Evolutionary conservation across 176 grass and related monocot species (phyloP), one percentile per base, ranked within the genome.

Genomic region (Carex littledalei): DNA sequence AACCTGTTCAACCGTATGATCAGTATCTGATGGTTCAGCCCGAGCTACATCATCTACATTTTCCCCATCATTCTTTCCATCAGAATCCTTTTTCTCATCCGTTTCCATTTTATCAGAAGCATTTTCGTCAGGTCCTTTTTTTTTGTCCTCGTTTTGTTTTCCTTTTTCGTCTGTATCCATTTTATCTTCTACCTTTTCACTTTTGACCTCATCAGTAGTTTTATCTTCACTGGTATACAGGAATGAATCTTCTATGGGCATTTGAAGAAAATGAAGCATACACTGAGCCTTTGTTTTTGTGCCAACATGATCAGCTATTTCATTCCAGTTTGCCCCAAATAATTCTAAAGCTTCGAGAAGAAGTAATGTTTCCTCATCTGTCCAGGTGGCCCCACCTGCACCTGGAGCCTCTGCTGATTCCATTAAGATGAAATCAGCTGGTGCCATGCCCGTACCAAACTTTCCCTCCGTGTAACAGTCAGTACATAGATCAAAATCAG

Each of bases 291-390:
- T 99, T 76, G 91, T 94, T 94, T 99, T 99, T 52, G 97, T 99
- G 85, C 93, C 97, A 78, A 99, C 97, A 87, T 99, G 97, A 82
- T 99, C 97, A 9, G 97, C 93, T 85, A 99, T 99, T 86, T 99
- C 97, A 70, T 90, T 91, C 96, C 97, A 99, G 82, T 99, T 99
- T 63, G 89, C 97, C 52, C 91, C 97, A 84, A 99, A 99, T 89
- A 99, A 88, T 91, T 99, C 97, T 83, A 95, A 85, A 66, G 88
- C 97, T 94, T 99, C 97, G 74, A 99, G 84, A 91, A 99, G 91
- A 85, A 99, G 91, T 81, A 99, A 81, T 26, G 97, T 96, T 79
- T 99, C 97, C 50, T 99, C 91, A 88, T 99, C 97, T 86, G 97
- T 94, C 97, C 97, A 99, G 56, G 87, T 99, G 84, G 93, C 92